Evolutionary conservation across 495 filamentous ascomycete genomes (phyloP), one percentile per base, ranked within the genome.

Genomic region (Cenococcum geophilum): DNA sequence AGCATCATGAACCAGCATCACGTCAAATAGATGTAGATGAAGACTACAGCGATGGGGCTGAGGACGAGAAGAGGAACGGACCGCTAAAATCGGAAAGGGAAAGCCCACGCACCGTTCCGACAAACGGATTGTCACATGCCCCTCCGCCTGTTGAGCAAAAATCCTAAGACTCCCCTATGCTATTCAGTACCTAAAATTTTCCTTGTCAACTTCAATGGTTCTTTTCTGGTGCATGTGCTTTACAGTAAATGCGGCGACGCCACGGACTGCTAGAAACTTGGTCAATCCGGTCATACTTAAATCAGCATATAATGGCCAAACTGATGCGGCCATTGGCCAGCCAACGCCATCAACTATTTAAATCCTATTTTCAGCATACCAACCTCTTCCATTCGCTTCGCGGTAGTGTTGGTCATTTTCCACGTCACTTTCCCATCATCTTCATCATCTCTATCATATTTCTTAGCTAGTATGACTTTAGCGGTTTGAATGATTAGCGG

Each of bases 1-100:
- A 71, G 57, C 64, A 68, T 22, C 69, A 79, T 22, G 93, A 98
- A 75, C 82, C 91, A 12, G 89, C 93, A 5, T 88, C 89, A 36
- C 82, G 93, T 9, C 93, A 96, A 73, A 95, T 98, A 86, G 93
- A 97, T 22, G 87, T 97, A 47, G 93, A 98, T 70, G 92, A 98
- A 73, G 85, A 96, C 62, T 96, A 98, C 66, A 92, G 96, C 73
- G 91, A 95, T 65, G 90, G 89, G 32, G 84, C 75, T 16, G 88
- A 87, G 57, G 92, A 95, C 63, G 86, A 95, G 52, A 91, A 95
- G 74, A 83, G 86, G 70, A 84, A 82, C 60, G 75, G 76, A 2
- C 77, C 75, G 67, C 74, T 59, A 57, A 74, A 76, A 58, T 68
- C 69, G 0, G 76, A 72, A 55, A 71, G 76, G 18, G 78, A 73